phyloP scores from a whole-genome alignment of 805 yeast genomes.

The Barnettozyma pratensis region DNA sequence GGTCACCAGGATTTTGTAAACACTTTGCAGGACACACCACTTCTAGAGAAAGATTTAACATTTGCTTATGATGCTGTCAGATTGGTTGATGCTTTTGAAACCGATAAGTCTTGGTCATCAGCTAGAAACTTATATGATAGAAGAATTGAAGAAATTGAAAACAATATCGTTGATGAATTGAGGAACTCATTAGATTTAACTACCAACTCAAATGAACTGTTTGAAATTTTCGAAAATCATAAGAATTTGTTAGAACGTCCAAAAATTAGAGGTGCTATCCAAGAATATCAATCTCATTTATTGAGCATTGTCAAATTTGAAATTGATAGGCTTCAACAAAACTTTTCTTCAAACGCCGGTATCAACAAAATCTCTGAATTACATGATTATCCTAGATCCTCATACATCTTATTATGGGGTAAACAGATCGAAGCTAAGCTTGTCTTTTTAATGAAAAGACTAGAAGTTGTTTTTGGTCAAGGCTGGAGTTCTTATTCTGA shows the following conservation, averaged over 20 bases:
- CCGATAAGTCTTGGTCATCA: constrained; percentile 35
- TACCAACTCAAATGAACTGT: constrained; percentile 42
- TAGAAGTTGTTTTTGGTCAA: constrained; percentile 50
- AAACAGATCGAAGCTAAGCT: constrained; percentile 44
- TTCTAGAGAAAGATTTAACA: constrained; percentile 28
- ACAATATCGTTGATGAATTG: constrained; percentile 36
- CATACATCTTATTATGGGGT: constrained; percentile 47
- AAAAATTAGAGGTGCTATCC: constrained; percentile 50
- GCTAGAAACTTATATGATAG: constrained; percentile 39
- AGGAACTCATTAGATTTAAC: constrained; percentile 35
- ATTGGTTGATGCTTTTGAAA: constrained; percentile 34
- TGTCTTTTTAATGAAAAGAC: constrained; percentile 34
- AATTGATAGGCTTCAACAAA: constrained; percentile 36
- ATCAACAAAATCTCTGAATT: constrained; percentile 34
- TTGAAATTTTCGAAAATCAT: constrained; percentile 44
- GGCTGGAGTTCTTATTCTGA: constrained; percentile 61
- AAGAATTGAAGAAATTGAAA: constrained; percentile 41
- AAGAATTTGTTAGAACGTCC: constrained; percentile 47
- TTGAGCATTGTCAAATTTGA: constrained; percentile 45
- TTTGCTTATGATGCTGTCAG: constrained; percentile 38
- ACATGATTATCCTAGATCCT: constrained; percentile 42
- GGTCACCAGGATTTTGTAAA: constrained; percentile 47
- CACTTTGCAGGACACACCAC: constrained; percentile 26
- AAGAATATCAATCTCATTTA: constrained; percentile 51
- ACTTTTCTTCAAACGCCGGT: constrained; percentile 30